Percentiles rank a stretch among this genome's conserved stretches.
Conservation (phyloP, 768 basidiomycete genomes). For the Leccinellum rugosiceps region DNA sequence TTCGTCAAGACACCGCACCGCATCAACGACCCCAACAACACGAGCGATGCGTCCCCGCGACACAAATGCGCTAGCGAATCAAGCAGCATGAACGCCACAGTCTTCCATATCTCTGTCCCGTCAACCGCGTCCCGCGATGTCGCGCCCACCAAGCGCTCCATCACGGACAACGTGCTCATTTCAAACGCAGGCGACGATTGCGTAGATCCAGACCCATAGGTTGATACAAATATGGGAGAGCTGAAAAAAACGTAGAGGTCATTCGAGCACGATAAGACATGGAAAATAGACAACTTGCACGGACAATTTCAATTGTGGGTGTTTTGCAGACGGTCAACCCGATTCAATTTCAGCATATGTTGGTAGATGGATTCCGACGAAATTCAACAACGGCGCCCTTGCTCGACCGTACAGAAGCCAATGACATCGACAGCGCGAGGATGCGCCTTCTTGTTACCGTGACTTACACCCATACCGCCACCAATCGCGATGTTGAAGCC, state of each 20-base stretch:
- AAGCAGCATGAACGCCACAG: constrained; percentile 87
- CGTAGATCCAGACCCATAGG: constrained; percentile 7
- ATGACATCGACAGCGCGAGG: constrained; percentile 84
- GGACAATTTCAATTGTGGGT: no score
- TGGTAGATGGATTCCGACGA: no score
- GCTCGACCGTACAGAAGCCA: constrained; percentile 89
- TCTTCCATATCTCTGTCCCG: constrained; percentile 96
- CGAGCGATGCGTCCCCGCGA: constrained; percentile 63
- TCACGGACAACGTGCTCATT: constrained; percentile 57
- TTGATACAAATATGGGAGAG: no score
- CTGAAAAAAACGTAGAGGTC: no score
- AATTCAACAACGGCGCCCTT: no score
- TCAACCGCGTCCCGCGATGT: constrained; percentile 91
- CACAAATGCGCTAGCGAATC: constrained; percentile 78
- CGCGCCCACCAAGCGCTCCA: constrained; percentile 70
- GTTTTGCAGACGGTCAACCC: no score
- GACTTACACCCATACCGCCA: constrained; percentile 99
- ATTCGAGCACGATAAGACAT: no score
- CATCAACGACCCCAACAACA: constrained; percentile 54
- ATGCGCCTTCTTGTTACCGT: constrained; percentile 98
- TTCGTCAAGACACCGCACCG: constrained; percentile 76
- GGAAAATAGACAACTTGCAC: no score
- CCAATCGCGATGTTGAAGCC: constrained; percentile 95
- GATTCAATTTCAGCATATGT: no score
- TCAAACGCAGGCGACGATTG: constrained; percentile 40